Percentiles rank a stretch among this genome's conserved stretches.
phyloP scores from a whole-genome alignment of 495 filamentous ascomycete genomes.

The Usnea hakonensis region DNA sequence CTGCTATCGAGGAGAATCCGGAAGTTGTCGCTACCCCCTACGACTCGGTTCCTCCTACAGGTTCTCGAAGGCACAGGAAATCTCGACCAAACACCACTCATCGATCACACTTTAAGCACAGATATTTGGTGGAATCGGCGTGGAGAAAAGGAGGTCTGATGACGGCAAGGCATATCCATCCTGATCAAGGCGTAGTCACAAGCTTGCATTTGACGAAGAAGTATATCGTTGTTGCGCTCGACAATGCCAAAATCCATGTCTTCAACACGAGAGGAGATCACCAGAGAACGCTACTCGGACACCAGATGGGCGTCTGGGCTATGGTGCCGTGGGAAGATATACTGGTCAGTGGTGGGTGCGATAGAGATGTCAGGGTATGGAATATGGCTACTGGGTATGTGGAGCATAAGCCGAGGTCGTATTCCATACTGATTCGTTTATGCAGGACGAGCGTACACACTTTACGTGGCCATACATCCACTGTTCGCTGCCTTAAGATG shows the following conservation, averaged over 20 bases:
- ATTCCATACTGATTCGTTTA: conserved; percentile 9
- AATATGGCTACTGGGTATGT: conserved; percentile 84
- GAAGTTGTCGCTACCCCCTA: conserved; percentile 15
- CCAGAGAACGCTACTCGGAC: conserved; percentile 82
- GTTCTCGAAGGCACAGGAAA: conserved; percentile 18
- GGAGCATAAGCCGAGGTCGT: background rate
- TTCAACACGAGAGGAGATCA: conserved; percentile 87
- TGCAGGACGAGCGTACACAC: conserved; percentile 65
- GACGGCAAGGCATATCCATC: conserved; percentile 75
- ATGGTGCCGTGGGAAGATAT: conserved; percentile 98
- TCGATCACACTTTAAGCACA: conserved; percentile 92
- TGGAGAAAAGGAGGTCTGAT: conserved; percentile 84
- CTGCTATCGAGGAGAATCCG: conserved; percentile 23
- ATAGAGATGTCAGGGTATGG: conserved; percentile 95
- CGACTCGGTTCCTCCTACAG: background rate
- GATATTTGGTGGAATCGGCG: conserved; percentile 92
- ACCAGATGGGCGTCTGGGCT: conserved; percentile 99
- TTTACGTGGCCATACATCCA: conserved; percentile 89
- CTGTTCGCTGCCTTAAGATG: conserved; percentile 97
- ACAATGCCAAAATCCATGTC: conserved; percentile 97
- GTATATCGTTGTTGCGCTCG: conserved; percentile 93
- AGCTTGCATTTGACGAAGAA: conserved; percentile 89
- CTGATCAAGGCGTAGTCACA: conserved; percentile 93
- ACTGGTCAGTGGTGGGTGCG: conserved; percentile 91
- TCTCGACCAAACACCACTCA: conserved; percentile 54